phyloP scores from a whole-genome alignment of 768 basidiomycete genomes.

The Infundibulicybe gibba region DNA sequence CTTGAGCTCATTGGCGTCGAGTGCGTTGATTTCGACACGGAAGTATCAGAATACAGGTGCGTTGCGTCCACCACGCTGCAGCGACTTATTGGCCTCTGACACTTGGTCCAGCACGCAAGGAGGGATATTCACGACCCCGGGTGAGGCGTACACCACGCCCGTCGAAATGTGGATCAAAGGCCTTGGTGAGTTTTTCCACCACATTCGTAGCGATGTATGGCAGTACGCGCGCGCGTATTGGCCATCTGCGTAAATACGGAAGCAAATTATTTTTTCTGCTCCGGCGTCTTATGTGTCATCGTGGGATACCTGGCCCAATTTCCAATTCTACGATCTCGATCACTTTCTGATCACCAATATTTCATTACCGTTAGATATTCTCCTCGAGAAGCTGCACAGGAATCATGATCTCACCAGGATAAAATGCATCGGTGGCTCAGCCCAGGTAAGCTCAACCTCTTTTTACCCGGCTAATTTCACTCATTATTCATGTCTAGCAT shows the following conservation, averaged over 20 bases:
- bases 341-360: conserved; percentile 21
- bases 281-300: conserved; percentile 20
- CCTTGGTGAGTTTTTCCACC: conserved; percentile 53
- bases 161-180: conserved; percentile 91
- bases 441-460: conserved; percentile 50
- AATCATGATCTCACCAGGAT: conserved; percentile 70
- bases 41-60: conserved; percentile 79
- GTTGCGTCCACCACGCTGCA: conserved; percentile 26
- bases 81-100: conserved; percentile 4
- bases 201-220: conserved; percentile 15
- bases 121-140: conserved; percentile 82
- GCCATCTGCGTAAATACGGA: conserved; percentile 35
- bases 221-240: no score
- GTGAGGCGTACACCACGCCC: conserved; percentile 84
- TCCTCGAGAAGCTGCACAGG: conserved; percentile 71
- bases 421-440: conserved; percentile 73
- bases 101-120: conserved; percentile 63
- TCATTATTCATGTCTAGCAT: conserved; percentile 34
- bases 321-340: conserved; percentile 18
- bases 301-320: conserved; percentile 8
- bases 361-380: conserved; percentile 45
- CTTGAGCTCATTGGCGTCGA: conserved; percentile 82
- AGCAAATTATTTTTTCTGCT: conserved; percentile 53
- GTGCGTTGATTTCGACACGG: conserved; percentile 78
- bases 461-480: conserved; percentile 2